phyloP scores from a whole-genome alignment of 176 grass and related monocot species.

The Urochloa ruziziensis region DNA sequence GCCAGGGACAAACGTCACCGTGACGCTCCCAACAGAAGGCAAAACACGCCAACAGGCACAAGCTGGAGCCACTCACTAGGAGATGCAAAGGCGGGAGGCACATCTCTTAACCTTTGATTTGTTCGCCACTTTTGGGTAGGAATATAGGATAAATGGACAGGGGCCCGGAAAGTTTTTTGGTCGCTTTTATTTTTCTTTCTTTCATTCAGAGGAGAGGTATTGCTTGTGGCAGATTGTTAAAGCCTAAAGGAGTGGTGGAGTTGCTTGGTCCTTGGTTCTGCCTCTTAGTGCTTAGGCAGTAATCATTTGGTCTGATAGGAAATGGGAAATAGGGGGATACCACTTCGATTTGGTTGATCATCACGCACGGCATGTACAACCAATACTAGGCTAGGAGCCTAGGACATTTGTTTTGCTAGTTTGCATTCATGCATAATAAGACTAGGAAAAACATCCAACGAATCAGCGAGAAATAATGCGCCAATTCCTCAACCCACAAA shows the following conservation, averaged over 20 bases:
- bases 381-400: background rate
- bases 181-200: background rate
- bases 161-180: background rate
- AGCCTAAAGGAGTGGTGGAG: background rate
- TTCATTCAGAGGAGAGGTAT: background rate
- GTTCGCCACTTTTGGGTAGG: background rate
- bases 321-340: background rate
- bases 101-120: background rate
- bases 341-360: background rate
- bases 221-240: conserved; percentile 1
- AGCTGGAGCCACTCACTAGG: background rate
- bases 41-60: background rate
- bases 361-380: background rate
- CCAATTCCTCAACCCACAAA: too few relatives aligned
- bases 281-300: background rate
- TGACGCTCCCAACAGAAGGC: conserved; percentile 5
- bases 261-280: background rate
- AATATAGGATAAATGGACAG: conserved; percentile 2
- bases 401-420: background rate
- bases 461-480: background rate
- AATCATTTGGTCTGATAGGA: conserved; percentile 37
- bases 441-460: too few relatives aligned
- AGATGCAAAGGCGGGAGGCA: conserved; percentile 1
- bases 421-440: background rate
- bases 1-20: too few relatives aligned